phyloP scores from a whole-genome alignment of 2,329 filamentous ascomycete species.

The Diaporthe sp. region DNA sequence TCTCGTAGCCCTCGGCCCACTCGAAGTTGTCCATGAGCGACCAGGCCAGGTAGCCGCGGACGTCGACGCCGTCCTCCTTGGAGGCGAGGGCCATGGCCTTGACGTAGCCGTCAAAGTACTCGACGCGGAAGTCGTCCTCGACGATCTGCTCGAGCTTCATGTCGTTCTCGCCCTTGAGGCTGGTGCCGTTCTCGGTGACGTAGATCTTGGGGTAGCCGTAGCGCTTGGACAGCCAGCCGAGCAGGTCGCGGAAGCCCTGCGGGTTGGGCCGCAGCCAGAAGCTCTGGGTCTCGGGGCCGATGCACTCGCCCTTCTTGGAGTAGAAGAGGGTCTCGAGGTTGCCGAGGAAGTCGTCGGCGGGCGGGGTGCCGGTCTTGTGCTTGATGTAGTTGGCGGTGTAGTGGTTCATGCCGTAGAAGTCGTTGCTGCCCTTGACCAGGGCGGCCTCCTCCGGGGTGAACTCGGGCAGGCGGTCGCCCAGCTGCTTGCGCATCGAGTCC shows the following conservation, averaged over 20 bases:
- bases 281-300: constrained; percentile 86
- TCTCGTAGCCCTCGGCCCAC: constrained; percentile 93
- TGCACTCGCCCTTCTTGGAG: constrained; percentile 79
- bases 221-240: constrained; percentile 82
- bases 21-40: constrained; percentile 92
- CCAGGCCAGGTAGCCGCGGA: constrained; percentile 88
- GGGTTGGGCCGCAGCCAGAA: constrained; percentile 85
- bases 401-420: constrained; percentile 96
- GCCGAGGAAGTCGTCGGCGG: constrained; percentile 78
- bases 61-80: constrained; percentile 80
- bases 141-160: constrained; percentile 78
- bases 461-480: constrained; percentile 81
- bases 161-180: constrained; percentile 86
- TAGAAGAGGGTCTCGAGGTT: constrained; percentile 81
- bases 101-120: constrained; percentile 86
- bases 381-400: constrained; percentile 92
- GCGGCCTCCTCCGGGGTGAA: constrained; percentile 81
- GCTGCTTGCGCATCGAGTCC: constrained; percentile 84
- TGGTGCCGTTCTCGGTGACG: constrained; percentile 91
- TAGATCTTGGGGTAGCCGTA: constrained; percentile 85
- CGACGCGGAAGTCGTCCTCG: constrained; percentile 84
- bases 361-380: constrained; percentile 74
- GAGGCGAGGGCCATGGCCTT: constrained; percentile 81
- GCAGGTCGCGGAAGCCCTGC: constrained; percentile 81
- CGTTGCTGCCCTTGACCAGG: constrained; percentile 87